Conservation (phyloP, 164 flowering plant genomes). For the Vitis cinerea region DNA sequence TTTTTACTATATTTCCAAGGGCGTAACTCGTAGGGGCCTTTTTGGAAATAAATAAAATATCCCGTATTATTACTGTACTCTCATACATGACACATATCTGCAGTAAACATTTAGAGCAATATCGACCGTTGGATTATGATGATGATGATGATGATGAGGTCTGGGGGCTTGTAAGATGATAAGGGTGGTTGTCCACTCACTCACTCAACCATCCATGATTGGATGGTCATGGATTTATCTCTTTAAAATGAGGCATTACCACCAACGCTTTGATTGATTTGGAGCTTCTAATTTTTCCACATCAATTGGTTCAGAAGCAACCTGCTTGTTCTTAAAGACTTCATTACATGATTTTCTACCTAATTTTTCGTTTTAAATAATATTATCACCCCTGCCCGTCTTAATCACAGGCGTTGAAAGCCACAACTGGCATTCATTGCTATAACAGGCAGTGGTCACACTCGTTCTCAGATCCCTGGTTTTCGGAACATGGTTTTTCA, state of each 20-base stretch:
- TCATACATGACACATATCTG: neutral
- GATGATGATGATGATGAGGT: neutral
- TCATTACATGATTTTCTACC: neutral
- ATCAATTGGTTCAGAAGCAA: no score
- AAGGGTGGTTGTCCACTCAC: neutral
- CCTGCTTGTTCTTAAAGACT: neutral
- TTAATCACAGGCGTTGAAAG: no score
- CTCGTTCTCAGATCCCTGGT: no score
- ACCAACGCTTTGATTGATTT: neutral
- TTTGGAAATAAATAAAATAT: conserved; percentile 9
- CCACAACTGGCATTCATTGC: no score
- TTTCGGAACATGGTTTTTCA: no score
- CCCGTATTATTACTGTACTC: neutral
- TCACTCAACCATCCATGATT: neutral
- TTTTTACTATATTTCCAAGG: conserved; percentile 12
- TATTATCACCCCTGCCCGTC: no score
- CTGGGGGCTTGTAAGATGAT: neutral
- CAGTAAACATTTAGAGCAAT: neutral
- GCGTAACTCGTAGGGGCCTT: conserved; percentile 10
- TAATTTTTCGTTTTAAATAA: no score
- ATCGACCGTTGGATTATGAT: neutral
- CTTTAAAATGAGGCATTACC: neutral
- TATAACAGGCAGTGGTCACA: no score
- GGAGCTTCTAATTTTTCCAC: neutral
- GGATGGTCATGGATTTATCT: neutral